These are phyloP conservation scores for Gossypium davidsonii DNA, from an alignment of 441 rosid species.

Conservation along the genomic window DNA sequence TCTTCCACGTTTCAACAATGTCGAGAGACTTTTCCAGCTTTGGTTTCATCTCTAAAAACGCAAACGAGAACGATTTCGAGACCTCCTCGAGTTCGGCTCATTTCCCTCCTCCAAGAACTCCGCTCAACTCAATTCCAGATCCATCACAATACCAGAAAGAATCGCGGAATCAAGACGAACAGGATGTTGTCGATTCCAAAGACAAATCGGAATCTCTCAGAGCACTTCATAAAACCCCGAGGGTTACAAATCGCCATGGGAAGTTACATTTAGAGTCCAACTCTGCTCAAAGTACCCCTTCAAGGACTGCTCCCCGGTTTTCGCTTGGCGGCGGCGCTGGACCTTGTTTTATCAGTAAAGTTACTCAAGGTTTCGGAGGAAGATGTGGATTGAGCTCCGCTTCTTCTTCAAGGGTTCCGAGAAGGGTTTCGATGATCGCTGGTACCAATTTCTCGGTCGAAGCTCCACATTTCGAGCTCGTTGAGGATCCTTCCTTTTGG, in stretches of 20 bases:
- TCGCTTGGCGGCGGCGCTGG: conserved; percentile 41
- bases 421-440: conserved; percentile 37
- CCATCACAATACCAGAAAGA: conserved; percentile 56
- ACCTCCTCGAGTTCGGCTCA: conserved; percentile 26
- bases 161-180: conserved; percentile 12
- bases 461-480: conserved; percentile 60
- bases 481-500: conserved; percentile 72
- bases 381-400: conserved; percentile 45
- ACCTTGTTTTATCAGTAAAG: conserved; percentile 30
- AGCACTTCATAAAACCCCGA: conserved; percentile 36
- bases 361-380: conserved; percentile 31
- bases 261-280: conserved; percentile 56
- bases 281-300: conserved; percentile 74
- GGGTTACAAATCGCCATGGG: conserved; percentile 36
- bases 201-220: conserved; percentile 31
- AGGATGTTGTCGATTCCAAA: conserved; percentile 32
- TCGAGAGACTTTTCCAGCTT: conserved; percentile 29
- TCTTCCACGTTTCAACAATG: conserved; percentile 26
- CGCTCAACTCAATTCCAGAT: conserved; percentile 69
- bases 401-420: conserved; percentile 42
- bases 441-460: conserved; percentile 32
- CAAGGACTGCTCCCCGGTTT: conserved; percentile 52
- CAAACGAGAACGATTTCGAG: conserved; percentile 63
- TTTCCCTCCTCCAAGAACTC: conserved; percentile 69
- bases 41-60: conserved; percentile 26